Evolutionary conservation across 83 land plant genomes (phyloP).

Genomic region (Thuja plicata): DNA sequence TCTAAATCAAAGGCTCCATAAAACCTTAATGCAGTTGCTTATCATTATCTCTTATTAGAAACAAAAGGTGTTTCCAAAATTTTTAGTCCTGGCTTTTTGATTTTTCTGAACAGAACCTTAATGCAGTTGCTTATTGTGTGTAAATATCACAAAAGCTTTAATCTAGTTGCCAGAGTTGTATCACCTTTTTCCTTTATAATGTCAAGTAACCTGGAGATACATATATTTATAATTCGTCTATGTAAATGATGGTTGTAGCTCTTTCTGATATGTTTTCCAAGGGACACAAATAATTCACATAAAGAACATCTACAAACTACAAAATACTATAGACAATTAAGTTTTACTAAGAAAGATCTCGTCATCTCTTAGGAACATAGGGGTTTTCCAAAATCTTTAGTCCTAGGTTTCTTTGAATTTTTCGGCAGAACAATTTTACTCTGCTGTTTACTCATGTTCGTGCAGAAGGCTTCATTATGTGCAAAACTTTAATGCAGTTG

Average conservation of each 20-base stretch:
- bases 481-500: background rate
- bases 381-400: background rate
- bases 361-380: background rate
- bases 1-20: background rate
- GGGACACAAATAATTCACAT: background rate
- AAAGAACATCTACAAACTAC: background rate
- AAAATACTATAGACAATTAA: too few species aligned
- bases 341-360: background rate
- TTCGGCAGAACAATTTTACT: background rate
- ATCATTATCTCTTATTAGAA: background rate
- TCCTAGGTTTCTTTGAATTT: background rate
- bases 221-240: too few species aligned
- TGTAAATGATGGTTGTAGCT: background rate
- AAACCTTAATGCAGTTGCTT: background rate
- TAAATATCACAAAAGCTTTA: slow-evolving; percentile 86
- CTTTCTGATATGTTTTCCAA: background rate
- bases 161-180: slow-evolving; percentile 35
- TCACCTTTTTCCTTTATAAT: too few species aligned
- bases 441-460: background rate
- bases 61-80: background rate
- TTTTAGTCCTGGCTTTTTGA: background rate
- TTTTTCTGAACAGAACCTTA: background rate
- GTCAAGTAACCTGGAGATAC: too few species aligned
- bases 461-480: background rate
- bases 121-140: slow-evolving; percentile 1